These are phyloP conservation scores for Triangularia verruculosa DNA, from an alignment of 2,329 filamentous ascomycete genomes.

Conservation along the genomic window DNA sequence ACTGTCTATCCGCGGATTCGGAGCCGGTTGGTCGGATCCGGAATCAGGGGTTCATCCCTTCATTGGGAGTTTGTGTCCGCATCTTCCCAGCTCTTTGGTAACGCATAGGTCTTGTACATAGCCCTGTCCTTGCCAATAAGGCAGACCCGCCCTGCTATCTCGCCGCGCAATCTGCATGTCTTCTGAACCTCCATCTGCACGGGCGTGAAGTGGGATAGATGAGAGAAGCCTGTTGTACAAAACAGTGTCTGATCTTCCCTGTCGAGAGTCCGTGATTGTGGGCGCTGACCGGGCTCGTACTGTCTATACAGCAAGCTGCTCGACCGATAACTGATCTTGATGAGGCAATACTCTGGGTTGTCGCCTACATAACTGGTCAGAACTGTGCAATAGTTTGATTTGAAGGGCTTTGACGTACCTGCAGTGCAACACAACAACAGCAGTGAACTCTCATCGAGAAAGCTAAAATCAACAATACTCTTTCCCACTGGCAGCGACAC, in stretches of 20 bases:
- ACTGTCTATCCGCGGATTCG: neutral
- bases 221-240: constrained; percentile 21
- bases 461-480: constrained; percentile 57
- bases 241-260: neutral
- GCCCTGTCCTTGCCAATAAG: constrained; percentile 48
- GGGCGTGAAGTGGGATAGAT: constrained; percentile 37
- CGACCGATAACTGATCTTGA: constrained; percentile 20
- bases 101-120: constrained; percentile 46
- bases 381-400: neutral
- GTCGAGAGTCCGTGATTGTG: constrained; percentile 6
- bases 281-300: constrained; percentile 9
- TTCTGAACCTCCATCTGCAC: constrained; percentile 52
- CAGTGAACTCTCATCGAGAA: constrained; percentile 60
- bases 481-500: constrained; percentile 46
- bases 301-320: constrained; percentile 7
- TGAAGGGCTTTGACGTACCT: constrained; percentile 31
- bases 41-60: neutral
- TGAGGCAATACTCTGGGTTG: constrained; percentile 18
- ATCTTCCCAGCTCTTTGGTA: constrained; percentile 34
- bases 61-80: neutral
- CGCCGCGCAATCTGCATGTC: constrained; percentile 42
- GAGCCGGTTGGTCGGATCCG: neutral
- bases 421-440: constrained; percentile 53
- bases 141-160: constrained; percentile 49
- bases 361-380: constrained; percentile 5